Evolutionary conservation across 805 yeast genomes (phyloP).

Genomic region (Kodamaea laetipori): DNA sequence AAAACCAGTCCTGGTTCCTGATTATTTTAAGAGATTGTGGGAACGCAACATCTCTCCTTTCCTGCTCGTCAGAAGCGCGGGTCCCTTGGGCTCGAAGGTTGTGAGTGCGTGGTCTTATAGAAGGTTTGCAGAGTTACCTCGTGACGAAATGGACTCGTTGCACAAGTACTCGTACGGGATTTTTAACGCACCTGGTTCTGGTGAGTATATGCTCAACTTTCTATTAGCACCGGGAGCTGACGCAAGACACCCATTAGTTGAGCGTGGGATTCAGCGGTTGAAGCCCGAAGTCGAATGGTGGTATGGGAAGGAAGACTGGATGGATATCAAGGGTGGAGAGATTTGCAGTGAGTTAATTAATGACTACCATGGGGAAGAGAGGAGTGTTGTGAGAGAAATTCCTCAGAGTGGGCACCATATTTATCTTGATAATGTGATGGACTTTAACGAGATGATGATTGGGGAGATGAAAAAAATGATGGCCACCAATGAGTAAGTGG

Average conservation of each 20-base stretch:
- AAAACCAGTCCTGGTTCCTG: constrained; percentile 54
- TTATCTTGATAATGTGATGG: constrained; percentile 64
- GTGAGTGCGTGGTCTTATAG: constrained; percentile 90
- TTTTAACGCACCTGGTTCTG: constrained; percentile 86
- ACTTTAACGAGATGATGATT: constrained; percentile 53
- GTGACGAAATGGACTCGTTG: constrained; percentile 50
- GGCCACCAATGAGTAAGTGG: no score
- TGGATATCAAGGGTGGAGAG: constrained; percentile 55
- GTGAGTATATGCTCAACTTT: constrained; percentile 87
- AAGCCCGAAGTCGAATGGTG: constrained; percentile 74
- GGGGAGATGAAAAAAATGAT: constrained; percentile 48
- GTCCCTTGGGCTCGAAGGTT: constrained; percentile 80
- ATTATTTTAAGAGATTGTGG: constrained; percentile 83
- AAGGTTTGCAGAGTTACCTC: constrained; percentile 64
- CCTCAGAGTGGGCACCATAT: constrained; percentile 74
- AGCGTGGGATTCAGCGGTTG: constrained; percentile 50
- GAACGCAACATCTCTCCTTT: constrained; percentile 86
- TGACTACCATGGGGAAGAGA: constrained; percentile 12
- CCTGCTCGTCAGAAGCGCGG: constrained; percentile 70
- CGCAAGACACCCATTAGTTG: constrained; percentile 72
- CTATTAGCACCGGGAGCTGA: constrained; percentile 88
- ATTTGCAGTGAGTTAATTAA: constrained; percentile 39
- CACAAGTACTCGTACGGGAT: constrained; percentile 83
- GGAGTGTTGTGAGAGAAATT: constrained; percentile 42
- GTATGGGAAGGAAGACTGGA: constrained; percentile 78